Evolutionary conservation across 495 filamentous ascomycete species (phyloP), one percentile per base, ranked within the genome.

Genomic region (Terfezia boudieri): DNA sequence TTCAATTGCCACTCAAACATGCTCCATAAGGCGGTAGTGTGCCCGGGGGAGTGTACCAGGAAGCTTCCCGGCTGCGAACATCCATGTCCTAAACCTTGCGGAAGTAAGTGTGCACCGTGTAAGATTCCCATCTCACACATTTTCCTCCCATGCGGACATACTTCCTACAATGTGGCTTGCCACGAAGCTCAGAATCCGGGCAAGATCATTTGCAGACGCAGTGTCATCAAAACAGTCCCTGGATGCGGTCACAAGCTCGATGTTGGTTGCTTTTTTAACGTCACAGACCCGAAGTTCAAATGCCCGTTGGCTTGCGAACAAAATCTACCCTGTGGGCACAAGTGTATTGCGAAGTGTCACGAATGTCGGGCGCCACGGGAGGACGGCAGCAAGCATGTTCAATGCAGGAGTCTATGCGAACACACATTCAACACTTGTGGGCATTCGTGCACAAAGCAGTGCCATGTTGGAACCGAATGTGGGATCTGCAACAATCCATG

Each of bases 1-100:
- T 74, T 73, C 26, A 78, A 74, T 60, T 89, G 84, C 58, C 86
- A 93, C 67, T 79, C 83, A 0, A 64, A 76, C 4, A 36, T 70
- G 1, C 66, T 88, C 8, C 84, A 89, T 59, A 64, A 76, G 11
- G 75, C 73, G 5, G 73, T 81, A 16, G 63, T 64, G 17, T 90
- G 84, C 58, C 64, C 73, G 17, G 73, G 83, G 61, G 66, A 67
- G 2, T 88, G 83, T 43, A 72, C 66, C 7, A 68, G 79, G n/a
- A 63, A 69, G 0, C 74, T 70, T 41, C 67, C 64, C 37, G 70
- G 73, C 9, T 88, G 84, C 55, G 60, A 67, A 3, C 83, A 88
- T 60, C 36, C 68, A 11, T 87, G 84, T 57, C 76, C 70, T 0
- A 72, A 68, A 54, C 51, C 55, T 4, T 89, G 84, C 54, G 81